Conservation (phyloP, 345 rosid species). For the Dovyalis caffra region DNA sequence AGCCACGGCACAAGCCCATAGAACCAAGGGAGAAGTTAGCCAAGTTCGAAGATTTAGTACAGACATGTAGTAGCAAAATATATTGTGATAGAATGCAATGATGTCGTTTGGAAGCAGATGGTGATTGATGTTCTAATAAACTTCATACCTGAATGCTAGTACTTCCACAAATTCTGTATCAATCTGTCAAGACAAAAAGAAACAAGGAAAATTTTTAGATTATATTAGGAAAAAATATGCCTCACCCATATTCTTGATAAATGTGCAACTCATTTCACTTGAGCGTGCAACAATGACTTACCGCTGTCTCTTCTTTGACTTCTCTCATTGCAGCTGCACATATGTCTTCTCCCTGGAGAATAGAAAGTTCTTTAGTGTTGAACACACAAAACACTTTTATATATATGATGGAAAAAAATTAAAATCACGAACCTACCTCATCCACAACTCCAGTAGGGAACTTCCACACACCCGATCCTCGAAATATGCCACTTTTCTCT, state of each 20-base stretch:
- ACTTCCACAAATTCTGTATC: conserved; percentile 72
- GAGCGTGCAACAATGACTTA: conserved; percentile 32
- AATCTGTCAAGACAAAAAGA: conserved; percentile 49
- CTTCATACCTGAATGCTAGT: conserved; percentile 71
- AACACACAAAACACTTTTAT: neutral
- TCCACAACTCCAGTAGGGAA: conserved; percentile 83
- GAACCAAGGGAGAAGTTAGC: neutral
- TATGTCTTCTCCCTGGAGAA: conserved; percentile 77
- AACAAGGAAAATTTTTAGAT: neutral
- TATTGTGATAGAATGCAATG: neutral
- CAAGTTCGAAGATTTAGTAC: neutral
- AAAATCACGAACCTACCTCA: conserved; percentile 41
- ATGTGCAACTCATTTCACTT: neutral
- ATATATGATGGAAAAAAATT: neutral
- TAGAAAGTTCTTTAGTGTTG: neutral
- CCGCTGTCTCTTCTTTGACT: conserved; percentile 93
- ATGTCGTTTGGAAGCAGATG: neutral
- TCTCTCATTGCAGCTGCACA: conserved; percentile 76
- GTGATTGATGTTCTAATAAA: neutral
- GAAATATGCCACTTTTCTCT: conserved; percentile 61
- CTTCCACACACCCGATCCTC: conserved; percentile 72
- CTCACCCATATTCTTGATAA: neutral
- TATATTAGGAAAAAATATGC: neutral
- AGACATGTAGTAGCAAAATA: neutral
- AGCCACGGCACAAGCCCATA: neutral